A percentile compares a stretch with the other conserved stretches of the same genome.
Conservation (phyloP, 73 alveolate species). For the Paramecium bursaria region DNA sequence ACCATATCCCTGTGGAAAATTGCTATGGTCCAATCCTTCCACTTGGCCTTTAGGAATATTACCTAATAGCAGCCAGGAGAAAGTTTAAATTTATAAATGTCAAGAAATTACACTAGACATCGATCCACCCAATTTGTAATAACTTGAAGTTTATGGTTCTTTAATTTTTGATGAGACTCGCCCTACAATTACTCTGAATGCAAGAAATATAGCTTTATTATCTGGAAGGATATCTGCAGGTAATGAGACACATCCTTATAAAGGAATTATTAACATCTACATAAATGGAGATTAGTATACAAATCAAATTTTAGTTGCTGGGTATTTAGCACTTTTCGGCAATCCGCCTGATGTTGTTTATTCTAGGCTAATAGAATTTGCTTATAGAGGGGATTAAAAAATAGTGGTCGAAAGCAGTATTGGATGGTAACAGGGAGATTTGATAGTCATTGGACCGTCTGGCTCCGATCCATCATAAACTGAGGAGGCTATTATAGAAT, state of each 20-base stretch:
- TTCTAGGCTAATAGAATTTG: conserved; percentile 28
- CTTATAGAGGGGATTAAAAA: conserved; percentile 13
- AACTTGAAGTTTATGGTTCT: conserved; percentile 7
- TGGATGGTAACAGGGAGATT: conserved; percentile 39
- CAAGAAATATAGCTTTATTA: not conserved
- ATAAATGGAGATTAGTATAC: conserved; percentile 13
- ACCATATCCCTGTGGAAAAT: too few relatives aligned
- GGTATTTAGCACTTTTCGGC: not conserved
- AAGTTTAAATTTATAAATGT: too few relatives aligned
- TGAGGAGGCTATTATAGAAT: not conserved
- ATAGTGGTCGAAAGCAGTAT: not conserved
- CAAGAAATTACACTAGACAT: not conserved
- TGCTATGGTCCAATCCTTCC: too few relatives aligned
- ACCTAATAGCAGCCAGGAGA: too few relatives aligned
- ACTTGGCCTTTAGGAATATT: too few relatives aligned
- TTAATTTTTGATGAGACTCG: conserved; percentile 3
- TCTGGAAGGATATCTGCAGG: conserved; percentile 39
- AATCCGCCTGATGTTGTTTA: conserved; percentile 18
- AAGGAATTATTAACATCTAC: not conserved
- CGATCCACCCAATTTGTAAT: conserved; percentile 43
- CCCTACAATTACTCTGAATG: not conserved
- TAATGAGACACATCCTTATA: not conserved
- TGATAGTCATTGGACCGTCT: conserved; percentile 53
- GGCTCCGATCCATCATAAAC: conserved; percentile 49
- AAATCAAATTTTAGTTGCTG: conserved; percentile 2